phyloP scores from a whole-genome alignment of 768 basidiomycete species.

The Lepiota subincarnata region DNA sequence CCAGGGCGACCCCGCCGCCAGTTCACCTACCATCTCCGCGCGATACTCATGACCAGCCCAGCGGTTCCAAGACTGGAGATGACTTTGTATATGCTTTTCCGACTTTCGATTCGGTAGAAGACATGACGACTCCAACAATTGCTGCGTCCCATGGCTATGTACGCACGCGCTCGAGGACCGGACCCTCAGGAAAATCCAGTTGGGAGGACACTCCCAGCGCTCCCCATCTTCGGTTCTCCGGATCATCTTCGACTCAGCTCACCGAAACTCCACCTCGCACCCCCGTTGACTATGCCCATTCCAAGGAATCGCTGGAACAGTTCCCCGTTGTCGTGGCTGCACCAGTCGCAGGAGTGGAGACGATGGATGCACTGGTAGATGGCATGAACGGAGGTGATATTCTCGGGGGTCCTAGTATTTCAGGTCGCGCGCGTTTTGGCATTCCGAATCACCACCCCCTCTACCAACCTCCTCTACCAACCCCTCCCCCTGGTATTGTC shows the following conservation, averaged over 20 bases:
- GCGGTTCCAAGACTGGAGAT: not conserved
- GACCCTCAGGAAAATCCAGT: constrained; percentile 46
- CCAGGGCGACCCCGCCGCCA: not conserved
- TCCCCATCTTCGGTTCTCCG: constrained; percentile 59
- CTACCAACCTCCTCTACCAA: constrained; percentile 80
- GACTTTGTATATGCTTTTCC: constrained; percentile 40
- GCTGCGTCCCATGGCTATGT: constrained; percentile 28
- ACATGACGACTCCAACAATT: constrained; percentile 21
- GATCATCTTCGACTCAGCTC: constrained; percentile 62
- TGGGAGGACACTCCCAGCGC: constrained; percentile 41
- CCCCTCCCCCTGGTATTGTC: constrained; percentile 74
- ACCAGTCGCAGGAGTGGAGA: constrained; percentile 75
- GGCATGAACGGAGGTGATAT: constrained; percentile 82
- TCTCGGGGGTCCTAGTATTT: constrained; percentile 35
- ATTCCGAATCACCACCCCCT: constrained; percentile 67
- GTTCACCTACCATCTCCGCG: constrained; percentile 12
- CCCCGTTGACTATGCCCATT: constrained; percentile 45
- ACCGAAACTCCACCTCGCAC: constrained; percentile 72
- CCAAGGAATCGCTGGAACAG: constrained; percentile 40
- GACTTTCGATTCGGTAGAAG: constrained; percentile 30
- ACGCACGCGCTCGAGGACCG: constrained; percentile 54
- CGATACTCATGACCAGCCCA: constrained; percentile 3
- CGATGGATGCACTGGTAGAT: constrained; percentile 85
- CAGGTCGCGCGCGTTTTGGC: constrained; percentile 49
- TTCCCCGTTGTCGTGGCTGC: constrained; percentile 72